phyloP scores from a whole-genome alignment of 805 yeast species.

The Kodamaea kakaduensis region DNA sequence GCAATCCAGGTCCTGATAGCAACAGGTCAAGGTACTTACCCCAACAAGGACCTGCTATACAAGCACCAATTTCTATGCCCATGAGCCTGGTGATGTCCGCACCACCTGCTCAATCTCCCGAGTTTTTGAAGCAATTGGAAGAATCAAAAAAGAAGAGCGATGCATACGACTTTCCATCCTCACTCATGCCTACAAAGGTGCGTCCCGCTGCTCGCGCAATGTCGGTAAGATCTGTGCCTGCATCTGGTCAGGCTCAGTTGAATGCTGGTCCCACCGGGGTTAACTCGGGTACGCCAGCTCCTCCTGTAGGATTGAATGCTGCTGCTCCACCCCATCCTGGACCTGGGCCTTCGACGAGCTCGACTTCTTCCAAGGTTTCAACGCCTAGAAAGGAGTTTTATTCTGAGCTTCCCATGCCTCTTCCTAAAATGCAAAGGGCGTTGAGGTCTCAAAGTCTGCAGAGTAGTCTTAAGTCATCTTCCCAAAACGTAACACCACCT shows the following conservation, averaged over 20 bases:
- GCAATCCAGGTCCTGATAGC: background rate
- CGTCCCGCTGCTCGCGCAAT: slow-evolving; percentile 38
- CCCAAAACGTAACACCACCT: background rate
- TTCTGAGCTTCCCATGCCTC: slow-evolving; percentile 51
- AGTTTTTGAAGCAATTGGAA: slow-evolving; percentile 8
- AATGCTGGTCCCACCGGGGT: slow-evolving; percentile 7
- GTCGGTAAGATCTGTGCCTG: slow-evolving; percentile 9
- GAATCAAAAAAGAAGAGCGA: slow-evolving; percentile 61
- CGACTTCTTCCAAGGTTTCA: no score
- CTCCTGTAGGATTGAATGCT: background rate
- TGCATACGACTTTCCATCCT: slow-evolving; percentile 72
- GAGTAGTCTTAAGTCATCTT: no score
- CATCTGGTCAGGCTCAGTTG: no score
- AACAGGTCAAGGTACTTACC: no score
- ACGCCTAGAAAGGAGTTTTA: slow-evolving; percentile 33
- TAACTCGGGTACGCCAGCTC: slow-evolving; percentile 14
- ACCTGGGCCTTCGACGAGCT: no score
- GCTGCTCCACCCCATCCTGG: background rate
- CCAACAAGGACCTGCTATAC: background rate
- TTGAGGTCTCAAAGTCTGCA: slow-evolving; percentile 26
- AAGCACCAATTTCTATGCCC: slow-evolving; percentile 4
- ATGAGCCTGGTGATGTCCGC: background rate
- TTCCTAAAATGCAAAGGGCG: slow-evolving; percentile 27
- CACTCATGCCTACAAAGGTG: slow-evolving; percentile 41
- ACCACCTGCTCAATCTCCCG: background rate